Evolutionary conservation across 2,329 filamentous ascomycete genomes (phyloP), one percentile per base, ranked within the genome.

Genomic region (Cordyceps cicadae): DNA sequence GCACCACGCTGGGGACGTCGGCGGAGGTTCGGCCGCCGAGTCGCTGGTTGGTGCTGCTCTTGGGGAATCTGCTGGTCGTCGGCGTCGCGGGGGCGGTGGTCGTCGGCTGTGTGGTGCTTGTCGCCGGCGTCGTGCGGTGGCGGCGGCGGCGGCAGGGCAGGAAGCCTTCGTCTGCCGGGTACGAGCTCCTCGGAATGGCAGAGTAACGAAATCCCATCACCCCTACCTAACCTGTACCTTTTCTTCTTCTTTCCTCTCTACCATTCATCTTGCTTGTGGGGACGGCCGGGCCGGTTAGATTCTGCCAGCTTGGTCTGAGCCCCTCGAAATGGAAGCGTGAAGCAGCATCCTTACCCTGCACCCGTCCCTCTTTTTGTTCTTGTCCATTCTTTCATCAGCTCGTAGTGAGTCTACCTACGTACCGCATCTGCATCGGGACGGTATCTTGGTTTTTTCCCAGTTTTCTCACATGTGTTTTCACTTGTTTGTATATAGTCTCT

Each of bases 1-100:
- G 54, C 34, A 39, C 51, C 29, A 50, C 54, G 41, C 60, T 62
- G 8, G 60, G 60, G 5, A 57, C 60, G 41, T 51, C 60, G 24
- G 54, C 48, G 2, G 46, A 51, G 32, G 15, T 58, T 21, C 24
- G 48, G 14, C 54, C 60, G 39, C 60, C 60, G 8, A 29, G 45
- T 43, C 32, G 45, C 17, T 46, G 26, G 46, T 14, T 32, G 9
- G 34, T 37, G 12, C 17, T 54, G 39, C 49, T 62, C 37, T 26
- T 52, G 52, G 54, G 56, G 4, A n/a, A 51, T 15, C 11, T 56
- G 39, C 39, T 57, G 6, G 29, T 57, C 14, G 15, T 57, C 2
- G 32, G 19, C 0, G 26, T 14, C 17, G 26, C 32, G 21, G 29
- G 11, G 5, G 54, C 29, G 14, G 17, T 53, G 5, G 60, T 51